Conservation (phyloP, 2,329 filamentous ascomycete genomes). For the Capronia coronata region DNA sequence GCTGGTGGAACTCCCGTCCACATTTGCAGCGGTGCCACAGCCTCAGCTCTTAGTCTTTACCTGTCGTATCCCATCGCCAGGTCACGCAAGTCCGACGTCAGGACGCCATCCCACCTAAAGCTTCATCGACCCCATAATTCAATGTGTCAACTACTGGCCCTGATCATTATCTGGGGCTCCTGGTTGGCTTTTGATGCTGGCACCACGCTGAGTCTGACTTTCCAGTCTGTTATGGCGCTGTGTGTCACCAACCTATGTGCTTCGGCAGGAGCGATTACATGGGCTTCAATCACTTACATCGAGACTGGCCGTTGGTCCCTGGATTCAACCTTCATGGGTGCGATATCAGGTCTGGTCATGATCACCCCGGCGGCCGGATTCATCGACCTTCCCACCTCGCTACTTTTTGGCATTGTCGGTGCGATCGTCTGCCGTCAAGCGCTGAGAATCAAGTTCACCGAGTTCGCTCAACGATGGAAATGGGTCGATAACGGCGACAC, state of each 20-base stretch:
- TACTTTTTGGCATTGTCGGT: slow-evolving; percentile 45
- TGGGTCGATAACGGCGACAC: slow-evolving; percentile 54
- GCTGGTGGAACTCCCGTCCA: slow-evolving; percentile 70
- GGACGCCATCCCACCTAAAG: slow-evolving; percentile 42
- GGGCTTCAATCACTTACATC: slow-evolving; percentile 42
- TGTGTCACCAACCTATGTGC: slow-evolving; percentile 48
- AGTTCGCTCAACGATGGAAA: slow-evolving; percentile 41
- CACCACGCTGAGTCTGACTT: slow-evolving; percentile 45
- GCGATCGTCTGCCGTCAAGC: slow-evolving; percentile 47
- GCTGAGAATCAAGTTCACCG: slow-evolving; percentile 48
- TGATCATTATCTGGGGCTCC: slow-evolving; percentile 48
- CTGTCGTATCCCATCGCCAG: slow-evolving; percentile 46
- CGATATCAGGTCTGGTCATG: slow-evolving; percentile 49
- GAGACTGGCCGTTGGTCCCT: slow-evolving; percentile 43
- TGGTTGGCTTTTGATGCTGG: slow-evolving; percentile 50
- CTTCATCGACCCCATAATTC: slow-evolving; percentile 46
- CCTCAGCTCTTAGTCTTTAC: slow-evolving; percentile 40
- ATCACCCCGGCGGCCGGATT: slow-evolving; percentile 47
- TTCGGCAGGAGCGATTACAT: slow-evolving; percentile 43
- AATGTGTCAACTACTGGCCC: slow-evolving; percentile 43
- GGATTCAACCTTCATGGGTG: slow-evolving; percentile 48
- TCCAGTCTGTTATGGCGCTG: slow-evolving; percentile 47
- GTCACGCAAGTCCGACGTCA: slow-evolving; percentile 39
- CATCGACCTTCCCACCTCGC: slow-evolving; percentile 46
- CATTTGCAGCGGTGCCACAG: slow-evolving; percentile 59